Evolutionary conservation across 345 rosid genomes (phyloP), one percentile per base, ranked within the genome.

Genomic region (Ceriops tagal): DNA sequence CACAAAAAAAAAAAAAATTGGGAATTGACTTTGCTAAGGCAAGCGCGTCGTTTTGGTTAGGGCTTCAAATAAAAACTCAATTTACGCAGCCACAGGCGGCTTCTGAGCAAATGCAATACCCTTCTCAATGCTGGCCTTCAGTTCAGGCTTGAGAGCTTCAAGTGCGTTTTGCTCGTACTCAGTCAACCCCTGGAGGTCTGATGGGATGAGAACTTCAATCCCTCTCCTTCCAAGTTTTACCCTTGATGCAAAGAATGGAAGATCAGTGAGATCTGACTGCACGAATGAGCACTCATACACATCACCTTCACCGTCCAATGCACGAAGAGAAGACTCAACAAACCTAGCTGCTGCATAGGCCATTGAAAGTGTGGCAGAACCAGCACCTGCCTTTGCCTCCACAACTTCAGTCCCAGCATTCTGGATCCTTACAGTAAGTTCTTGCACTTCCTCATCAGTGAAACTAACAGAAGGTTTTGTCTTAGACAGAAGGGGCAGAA

Each of bases 361-460:
- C 99, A 95, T 95, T 15, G 98, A 95, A 63, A 95, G 79, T 11
- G 98, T 95, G 43, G 99, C 96, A 52, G 98, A 95, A 46, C 99
- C 98, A 15, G 96, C 93, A 71, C 99, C 97, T 0, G 93, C 99
- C 83, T 92, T 95, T 1, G 98, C 99, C 80, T 95, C 98, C 71
- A 92, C 98, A 31, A 95, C 98, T 82, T 95, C 97, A 5, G 96
- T 92, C n/a, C 99, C 99, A 3, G 93, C 99, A 77, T 95, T 90
- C 79, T 92, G 99, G 76, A 92, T 95, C 84, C 93, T 86, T 43
- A 84, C 90, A 22, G 96, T 95, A 19, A 95, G 85, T 53, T 87
- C 84, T 49, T 82, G 80, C 47, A 85, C 82, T 77, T 95, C 98
- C 73, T 84, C 90, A 65, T 92, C 85, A 0, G 87, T 83, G 70